Percentiles rank a stretch among this genome's conserved stretches.
Evolutionary conservation across 164 flowering plant genomes (phyloP).

Genomic region (Vitis amurensis): DNA sequence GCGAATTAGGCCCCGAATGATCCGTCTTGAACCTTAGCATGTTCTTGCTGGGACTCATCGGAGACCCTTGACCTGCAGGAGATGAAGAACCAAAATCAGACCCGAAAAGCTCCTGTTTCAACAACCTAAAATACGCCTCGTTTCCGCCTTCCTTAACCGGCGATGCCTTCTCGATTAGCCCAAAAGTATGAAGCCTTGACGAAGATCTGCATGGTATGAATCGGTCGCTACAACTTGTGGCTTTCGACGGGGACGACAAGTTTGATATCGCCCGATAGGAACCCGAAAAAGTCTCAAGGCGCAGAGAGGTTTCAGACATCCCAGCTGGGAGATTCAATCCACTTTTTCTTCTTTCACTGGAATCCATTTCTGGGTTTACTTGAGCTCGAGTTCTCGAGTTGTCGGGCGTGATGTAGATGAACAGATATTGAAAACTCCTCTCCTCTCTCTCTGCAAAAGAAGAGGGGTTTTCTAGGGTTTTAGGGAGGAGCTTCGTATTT

Average conservation of each 20-base stretch:
- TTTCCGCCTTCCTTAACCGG: conserved; percentile 86
- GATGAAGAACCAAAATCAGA: conserved; percentile 76
- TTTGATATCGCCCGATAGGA: conserved; percentile 46
- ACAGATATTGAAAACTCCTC: too few species aligned
- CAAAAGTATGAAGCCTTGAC: conserved; percentile 86
- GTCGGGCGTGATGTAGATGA: background rate
- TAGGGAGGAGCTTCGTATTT: background rate
- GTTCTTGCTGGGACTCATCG: conserved; percentile 83
- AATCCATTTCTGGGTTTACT: conserved; percentile 44
- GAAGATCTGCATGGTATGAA: conserved; percentile 96
- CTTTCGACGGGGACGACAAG: conserved; percentile 53
- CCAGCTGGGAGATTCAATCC: conserved; percentile 86
- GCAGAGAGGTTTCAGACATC: conserved; percentile 67
- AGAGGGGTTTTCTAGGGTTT: conserved; percentile 12
- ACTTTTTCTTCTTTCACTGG: conserved; percentile 47
- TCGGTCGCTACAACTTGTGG: conserved; percentile 71
- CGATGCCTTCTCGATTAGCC: conserved; percentile 71
- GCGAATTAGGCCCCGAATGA: conserved; percentile 66
- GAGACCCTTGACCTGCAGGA: conserved; percentile 76
- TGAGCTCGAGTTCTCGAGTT: background rate
- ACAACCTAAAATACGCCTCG: conserved; percentile 69
- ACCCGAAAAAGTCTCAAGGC: conserved; percentile 50
- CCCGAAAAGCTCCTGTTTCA: conserved; percentile 84
- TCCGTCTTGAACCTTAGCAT: conserved; percentile 91
- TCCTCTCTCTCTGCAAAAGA: conserved; percentile 9